Evolutionary conservation across 768 basidiomycete species (phyloP), one percentile per base, ranked within the genome.

Genomic region (Lanmaoa pseudosensibilis): DNA sequence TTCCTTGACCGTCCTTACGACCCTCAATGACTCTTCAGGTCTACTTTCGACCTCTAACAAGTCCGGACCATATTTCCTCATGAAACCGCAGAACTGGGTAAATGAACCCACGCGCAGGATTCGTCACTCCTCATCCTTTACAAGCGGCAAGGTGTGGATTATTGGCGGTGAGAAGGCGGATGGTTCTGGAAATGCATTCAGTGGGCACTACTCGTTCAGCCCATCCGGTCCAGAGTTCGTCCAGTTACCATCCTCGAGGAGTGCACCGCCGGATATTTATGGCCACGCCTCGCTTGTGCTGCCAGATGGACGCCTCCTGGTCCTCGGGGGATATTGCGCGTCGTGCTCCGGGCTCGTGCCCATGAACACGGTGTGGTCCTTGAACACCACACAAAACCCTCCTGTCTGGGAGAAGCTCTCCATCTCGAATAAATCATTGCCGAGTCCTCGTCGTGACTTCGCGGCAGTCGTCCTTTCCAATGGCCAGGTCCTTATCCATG

Each of bases 121-220:
- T n/a, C 83, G 86, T 63, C 91, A 94, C 65, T 79, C 88, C 9
- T 71, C 88, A 7, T 77, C 81, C 9, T 77, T 81, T 12, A 56
- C 76, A 1, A 71, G 73, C 8, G 86, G 85, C 7, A 73, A 75
- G 44, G 76, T 91, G 12, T 91, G 80, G 73, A 78, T 95, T 36
- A 78, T 88, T 45, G 94, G 94, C 4, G 94, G 94, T 9, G 81
- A 88, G 71, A 85, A 80, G 63, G 83, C 83, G n/a, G 94, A 96
- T 69, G 90, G 84, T 13, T 94, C 92, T 10, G 78, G 78, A 2
- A 75, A 72, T 47, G 81, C 76, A 1, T 85, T 88, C 65, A 74
- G 80, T 6, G 84, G 88, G 45, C 80, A 87, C 53, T 92, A 84
- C 62, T 67, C 79, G 21, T 92, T 90, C 72, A 67, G 80, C 61